Conservation (phyloP, 805 yeast species). For the Priceomyces medius region DNA sequence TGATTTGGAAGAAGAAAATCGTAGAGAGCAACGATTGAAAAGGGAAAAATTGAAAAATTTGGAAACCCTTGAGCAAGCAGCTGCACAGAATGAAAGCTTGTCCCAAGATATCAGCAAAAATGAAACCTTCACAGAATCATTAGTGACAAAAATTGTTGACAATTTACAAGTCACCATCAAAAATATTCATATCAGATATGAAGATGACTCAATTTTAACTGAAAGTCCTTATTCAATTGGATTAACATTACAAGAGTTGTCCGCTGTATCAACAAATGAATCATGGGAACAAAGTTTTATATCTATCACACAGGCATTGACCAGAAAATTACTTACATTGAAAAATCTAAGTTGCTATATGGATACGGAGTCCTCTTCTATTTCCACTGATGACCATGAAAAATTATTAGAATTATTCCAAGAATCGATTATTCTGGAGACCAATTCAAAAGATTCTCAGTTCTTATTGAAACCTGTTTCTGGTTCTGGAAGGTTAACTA, state of each 20-base stretch:
- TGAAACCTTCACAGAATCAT: constrained; percentile 82
- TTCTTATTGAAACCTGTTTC: constrained; percentile 81
- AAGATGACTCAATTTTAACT: constrained; percentile 72
- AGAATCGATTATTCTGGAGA: constrained; percentile 37
- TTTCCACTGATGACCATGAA: constrained; percentile 48
- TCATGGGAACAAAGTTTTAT: constrained; percentile 85
- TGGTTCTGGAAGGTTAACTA: constrained; percentile 78
- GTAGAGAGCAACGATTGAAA: constrained; percentile 61
- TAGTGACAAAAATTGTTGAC: constrained; percentile 87
- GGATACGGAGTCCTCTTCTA: constrained; percentile 64
- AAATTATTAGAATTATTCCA: constrained; percentile 50
- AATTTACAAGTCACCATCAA: constrained; percentile 88
- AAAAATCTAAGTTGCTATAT: constrained; percentile 77
- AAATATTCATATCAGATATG: constrained; percentile 89
- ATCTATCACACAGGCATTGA: constrained; percentile 59
- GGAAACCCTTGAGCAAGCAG: constrained; percentile 58
- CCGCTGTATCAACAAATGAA: constrained; percentile 87
- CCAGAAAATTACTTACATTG: constrained; percentile 76
- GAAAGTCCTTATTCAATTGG: constrained; percentile 81
- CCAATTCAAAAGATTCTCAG: constrained; percentile 32
- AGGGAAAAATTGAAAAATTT: constrained; percentile 64
- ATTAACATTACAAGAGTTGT: constrained; percentile 74
- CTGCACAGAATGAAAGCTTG: constrained; percentile 25
- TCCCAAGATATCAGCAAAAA: constrained; percentile 48
- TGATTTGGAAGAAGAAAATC: constrained; percentile 56